Base-by-base conservation (phyloP, 2,329 filamentous ascomycete species). In the Botrytis cinerea region DNA sequence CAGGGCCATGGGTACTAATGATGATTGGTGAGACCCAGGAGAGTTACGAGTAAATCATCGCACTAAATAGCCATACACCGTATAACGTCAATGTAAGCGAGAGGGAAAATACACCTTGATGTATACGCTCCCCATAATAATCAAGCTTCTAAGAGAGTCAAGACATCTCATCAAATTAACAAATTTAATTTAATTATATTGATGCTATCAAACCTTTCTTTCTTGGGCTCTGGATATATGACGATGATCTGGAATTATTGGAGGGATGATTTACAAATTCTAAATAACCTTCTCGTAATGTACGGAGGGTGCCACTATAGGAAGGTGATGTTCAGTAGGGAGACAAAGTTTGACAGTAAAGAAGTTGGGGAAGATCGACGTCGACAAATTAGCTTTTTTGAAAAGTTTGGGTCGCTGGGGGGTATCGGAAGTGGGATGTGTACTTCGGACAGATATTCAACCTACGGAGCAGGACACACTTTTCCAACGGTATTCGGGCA, bases 341-440 rank as follows among this genome's bases (percentile, higher is more conserved):
- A 57, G n/a, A 57, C n/a, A 57, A 18, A 28, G n/a, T 18, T 18
- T 57, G 51, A 18, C n/a, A 28, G n/a, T 32, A 9, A 18, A 28
- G 14, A 54, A 57, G n/a, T 57, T 54, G 48, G 51, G 51, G 51
- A 57, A 57, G n/a, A 57, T 57, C 51, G 51, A 57, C n/a, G n/a
- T 57, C n/a, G 18, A 9, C 51, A 57, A 57, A 28, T 57, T 28
- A 57, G 48, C 10, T 51, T 16, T n/a, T 16, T 51, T 25, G 48
- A 51, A 25, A 51, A 51, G 25, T 51, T n/a, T n/a, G 25, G 48
- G 48, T 51, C 48, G 48, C 48, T 51, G 10, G 25, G 48, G 28
- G n/a, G n/a, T 5, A 18, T 57, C 25, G 48, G n/a, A 57, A 14
- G n/a, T 28, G 14, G 28, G 51, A n/a, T 57, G 51, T 14, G n/a